These are phyloP conservation scores for Allium cepa DNA, from an alignment of 106 monocot genomes.

Conservation along the genomic window DNA sequence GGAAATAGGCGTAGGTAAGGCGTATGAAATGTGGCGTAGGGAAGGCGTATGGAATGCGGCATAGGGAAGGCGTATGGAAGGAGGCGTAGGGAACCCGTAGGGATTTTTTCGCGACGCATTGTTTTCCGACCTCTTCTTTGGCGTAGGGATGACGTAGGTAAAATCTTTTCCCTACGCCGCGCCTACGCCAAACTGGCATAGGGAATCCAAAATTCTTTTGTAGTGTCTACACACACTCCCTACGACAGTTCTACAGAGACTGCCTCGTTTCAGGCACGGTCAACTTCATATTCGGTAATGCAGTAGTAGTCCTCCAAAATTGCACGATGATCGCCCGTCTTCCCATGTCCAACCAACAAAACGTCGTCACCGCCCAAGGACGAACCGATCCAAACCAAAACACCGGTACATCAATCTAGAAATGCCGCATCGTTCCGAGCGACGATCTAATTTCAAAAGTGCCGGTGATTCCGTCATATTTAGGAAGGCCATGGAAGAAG, in stretches of 20 bases:
- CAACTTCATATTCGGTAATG: conserved; percentile 79
- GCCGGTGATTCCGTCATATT: conserved; percentile 25
- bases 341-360: conserved; percentile 64
- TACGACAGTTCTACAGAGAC: conserved; percentile 54
- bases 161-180: too few relatives aligned
- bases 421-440: conserved; percentile 47
- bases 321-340: conserved; percentile 38
- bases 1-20: too few relatives aligned
- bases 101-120: too few relatives aligned
- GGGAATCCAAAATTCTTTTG: too few relatives aligned
- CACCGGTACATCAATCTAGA: conserved; percentile 72
- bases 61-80: too few relatives aligned
- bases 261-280: conserved; percentile 60
- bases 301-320: conserved; percentile 68
- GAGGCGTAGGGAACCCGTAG: too few relatives aligned
- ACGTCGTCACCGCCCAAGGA: conserved; percentile 76
- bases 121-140: too few relatives aligned
- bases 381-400: conserved; percentile 64
- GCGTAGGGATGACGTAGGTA: too few relatives aligned
- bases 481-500: conserved; percentile 80
- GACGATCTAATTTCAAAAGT: conserved; percentile 12
- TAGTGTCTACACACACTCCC: neutral
- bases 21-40: too few relatives aligned
- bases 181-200: too few relatives aligned
- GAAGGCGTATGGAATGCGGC: too few relatives aligned